phyloP scores from a whole-genome alignment of 352 stramenopile genomes.

The Peronospora destructor region DNA sequence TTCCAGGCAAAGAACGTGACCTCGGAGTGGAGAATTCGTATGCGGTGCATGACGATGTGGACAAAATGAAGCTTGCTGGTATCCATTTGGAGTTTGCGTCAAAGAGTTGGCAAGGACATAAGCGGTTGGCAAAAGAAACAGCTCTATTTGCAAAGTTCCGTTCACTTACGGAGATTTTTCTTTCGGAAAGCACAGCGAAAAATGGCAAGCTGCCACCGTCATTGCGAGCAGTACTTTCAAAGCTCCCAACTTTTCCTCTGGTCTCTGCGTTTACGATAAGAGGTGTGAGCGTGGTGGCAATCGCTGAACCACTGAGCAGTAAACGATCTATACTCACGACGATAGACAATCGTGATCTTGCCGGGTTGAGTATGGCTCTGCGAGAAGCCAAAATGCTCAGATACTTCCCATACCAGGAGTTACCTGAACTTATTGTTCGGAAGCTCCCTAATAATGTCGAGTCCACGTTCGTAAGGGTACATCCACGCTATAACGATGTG shows the following conservation, averaged over 20 bases:
- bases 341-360: conserved; percentile 52
- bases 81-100: conserved; percentile 58
- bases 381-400: conserved; percentile 43
- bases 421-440: conserved; percentile 48
- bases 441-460: conserved; percentile 36
- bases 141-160: conserved; percentile 45
- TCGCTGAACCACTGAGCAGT: conserved; percentile 33
- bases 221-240: conserved; percentile 28
- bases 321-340: conserved; percentile 34
- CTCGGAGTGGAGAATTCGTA: background rate
- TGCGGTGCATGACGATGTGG: conserved; percentile 30
- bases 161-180: conserved; percentile 43
- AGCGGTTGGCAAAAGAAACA: conserved; percentile 51
- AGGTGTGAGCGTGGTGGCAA: conserved; percentile 48
- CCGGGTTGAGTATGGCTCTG: conserved; percentile 36
- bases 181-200: conserved; percentile 29
- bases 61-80: conserved; percentile 49
- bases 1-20: no score
- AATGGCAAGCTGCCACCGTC: conserved; percentile 11
- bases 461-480: conserved; percentile 36
- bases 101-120: conserved; percentile 65
- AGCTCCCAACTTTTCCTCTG: conserved; percentile 47
- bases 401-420: conserved; percentile 60
- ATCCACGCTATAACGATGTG: conserved; percentile 55
- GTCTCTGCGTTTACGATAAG: conserved; percentile 54